Evolutionary conservation across 192 early-diverging fungal species (phyloP), one percentile per base, ranked within the genome.

Genomic region (Mortierella alpina): DNA sequence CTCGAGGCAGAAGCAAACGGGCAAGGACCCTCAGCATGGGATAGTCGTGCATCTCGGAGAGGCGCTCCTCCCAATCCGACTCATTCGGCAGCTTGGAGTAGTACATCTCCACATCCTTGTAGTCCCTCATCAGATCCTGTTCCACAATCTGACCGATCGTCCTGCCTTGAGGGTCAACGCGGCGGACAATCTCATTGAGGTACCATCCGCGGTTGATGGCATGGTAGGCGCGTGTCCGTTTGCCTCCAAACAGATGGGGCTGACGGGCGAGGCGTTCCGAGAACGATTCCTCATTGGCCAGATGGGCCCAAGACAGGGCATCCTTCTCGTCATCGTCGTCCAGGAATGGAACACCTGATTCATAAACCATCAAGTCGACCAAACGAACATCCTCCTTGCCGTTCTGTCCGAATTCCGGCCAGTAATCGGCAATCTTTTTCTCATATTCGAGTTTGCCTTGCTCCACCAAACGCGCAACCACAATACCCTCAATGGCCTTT

Each of bases 351-450:
- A 94, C 91, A 6, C 93, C 92, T 3, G 84, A 88, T 20, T 84
- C 74, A 65, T 94, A 91, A 47, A 75, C 82, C 73, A 94, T 84
- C 68, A 94, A 66, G 59, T 88, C 85, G 2, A 47, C 63, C 40
- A 94, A 18, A 0, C 90, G 90, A 0, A 94, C 93, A 58, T 93
- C 72, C 41, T 91, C 84, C 80, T 94, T 94, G 71, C 88, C 88
- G 40, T 90, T 90, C 66, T 86, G 85, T 2, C 81, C 91, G 73
- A 94, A 94, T 73, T 93, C 92, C 1, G 93, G 92, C 93, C 93
- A 94, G 64, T 90, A 88, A 13, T 84, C 81, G 2, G 86, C 54
- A 49, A 94, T 83, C 20, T 59, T 69, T 45, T 84, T 77, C 49
- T 83, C 61, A 66, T 90, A 93, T n/a, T 79, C 45, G 6, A 94